Conservation (phyloP, 2,329 filamentous ascomycete genomes). For the Verticillium nubilum region DNA sequence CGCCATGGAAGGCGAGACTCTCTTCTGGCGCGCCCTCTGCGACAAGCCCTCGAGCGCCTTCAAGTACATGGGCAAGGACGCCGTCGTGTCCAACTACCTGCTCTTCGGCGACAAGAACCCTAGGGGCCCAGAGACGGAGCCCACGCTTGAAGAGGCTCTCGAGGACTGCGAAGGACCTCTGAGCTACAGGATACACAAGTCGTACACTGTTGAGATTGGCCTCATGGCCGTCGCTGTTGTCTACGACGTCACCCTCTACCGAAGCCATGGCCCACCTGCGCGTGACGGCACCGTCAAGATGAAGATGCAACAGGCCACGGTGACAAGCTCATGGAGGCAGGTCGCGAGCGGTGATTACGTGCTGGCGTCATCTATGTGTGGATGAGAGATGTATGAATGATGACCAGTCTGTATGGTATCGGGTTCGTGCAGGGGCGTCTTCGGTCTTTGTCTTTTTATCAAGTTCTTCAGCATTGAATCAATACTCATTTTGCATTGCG, state of each 20-base stretch:
- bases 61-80: constrained; percentile 31
- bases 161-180: constrained; percentile 19
- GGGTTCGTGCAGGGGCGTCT: background rate
- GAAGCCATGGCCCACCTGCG: constrained; percentile 7
- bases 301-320: constrained; percentile 22
- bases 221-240: constrained; percentile 29
- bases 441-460: no score
- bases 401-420: background rate
- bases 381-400: constrained; percentile 1
- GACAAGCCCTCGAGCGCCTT: constrained; percentile 26
- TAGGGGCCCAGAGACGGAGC: constrained; percentile 19
- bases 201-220: constrained; percentile 29
- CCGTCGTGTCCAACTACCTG: constrained; percentile 29
- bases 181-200: constrained; percentile 25
- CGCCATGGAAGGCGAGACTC: constrained; percentile 29
- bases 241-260: constrained; percentile 25
- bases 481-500: no score
- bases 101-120: constrained; percentile 19
- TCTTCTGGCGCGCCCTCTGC: constrained; percentile 31
- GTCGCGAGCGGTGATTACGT: constrained; percentile 29
- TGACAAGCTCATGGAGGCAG: constrained; percentile 26
- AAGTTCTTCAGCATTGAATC: no score
- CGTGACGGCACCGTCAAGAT: constrained; percentile 16
- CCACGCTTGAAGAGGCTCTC: constrained; percentile 22
- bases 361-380: constrained; percentile 11